Percentiles rank a stretch among this genome's conserved stretches.
phyloP scores from a whole-genome alignment of 352 stramenopile genomes.

The Pythium folliculosum region DNA sequence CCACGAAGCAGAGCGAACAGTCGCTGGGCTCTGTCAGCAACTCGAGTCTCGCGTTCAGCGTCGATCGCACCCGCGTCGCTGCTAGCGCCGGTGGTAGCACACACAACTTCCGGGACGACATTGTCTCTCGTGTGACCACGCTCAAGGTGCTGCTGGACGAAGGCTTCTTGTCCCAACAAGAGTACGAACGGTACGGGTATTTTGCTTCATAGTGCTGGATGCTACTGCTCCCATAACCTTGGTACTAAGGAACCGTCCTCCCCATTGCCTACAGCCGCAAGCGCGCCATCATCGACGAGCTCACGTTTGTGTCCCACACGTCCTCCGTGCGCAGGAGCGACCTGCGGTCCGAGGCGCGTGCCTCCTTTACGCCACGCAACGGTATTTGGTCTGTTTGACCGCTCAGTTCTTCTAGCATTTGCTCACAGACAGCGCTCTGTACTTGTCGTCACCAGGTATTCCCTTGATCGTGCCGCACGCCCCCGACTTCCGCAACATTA shows the following conservation, averaged over 20 bases:
- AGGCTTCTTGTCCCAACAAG: constrained; percentile 75
- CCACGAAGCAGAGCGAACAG: constrained; percentile 5
- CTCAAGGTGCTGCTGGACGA: constrained; percentile 74
- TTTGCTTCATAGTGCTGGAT: neutral
- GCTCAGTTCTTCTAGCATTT: neutral
- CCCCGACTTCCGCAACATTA: constrained; percentile 63
- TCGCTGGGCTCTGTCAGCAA: constrained; percentile 5
- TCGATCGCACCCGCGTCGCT: constrained; percentile 37
- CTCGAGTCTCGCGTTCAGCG: constrained; percentile 26
- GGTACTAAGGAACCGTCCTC: neutral
- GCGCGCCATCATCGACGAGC: constrained; percentile 70
- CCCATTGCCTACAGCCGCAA: constrained; percentile 48
- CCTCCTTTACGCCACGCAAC: constrained; percentile 25
- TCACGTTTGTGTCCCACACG: constrained; percentile 50
- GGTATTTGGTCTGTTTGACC: neutral
- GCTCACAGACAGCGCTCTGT: neutral
- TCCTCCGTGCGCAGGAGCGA: constrained; percentile 27
- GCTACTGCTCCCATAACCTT: neutral
- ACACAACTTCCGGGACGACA: constrained; percentile 43
- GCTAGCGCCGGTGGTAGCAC: constrained; percentile 10
- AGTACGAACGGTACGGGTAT: constrained; percentile 63
- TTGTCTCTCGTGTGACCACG: constrained; percentile 72
- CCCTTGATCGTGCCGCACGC: constrained; percentile 77
- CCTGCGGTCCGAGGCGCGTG: constrained; percentile 25
- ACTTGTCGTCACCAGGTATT: constrained; percentile 41